Percentiles rank a stretch among this genome's conserved stretches.
These are phyloP conservation scores for Bombardia bombarda DNA, from an alignment of 495 filamentous ascomycete genomes.

Conservation along the genomic window DNA sequence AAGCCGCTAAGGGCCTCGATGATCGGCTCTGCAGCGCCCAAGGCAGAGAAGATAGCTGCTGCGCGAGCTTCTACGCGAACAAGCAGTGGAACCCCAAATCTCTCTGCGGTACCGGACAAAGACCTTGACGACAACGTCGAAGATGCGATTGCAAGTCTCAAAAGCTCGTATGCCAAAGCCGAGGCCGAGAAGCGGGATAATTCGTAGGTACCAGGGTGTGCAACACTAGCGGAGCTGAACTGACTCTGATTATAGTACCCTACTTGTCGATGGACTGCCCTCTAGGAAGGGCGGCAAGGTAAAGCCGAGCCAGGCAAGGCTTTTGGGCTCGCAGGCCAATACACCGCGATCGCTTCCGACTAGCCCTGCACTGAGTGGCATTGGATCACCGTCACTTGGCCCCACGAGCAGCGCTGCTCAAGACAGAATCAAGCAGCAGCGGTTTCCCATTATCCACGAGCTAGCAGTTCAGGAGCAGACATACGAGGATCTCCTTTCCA, in stretches of 20 bases:
- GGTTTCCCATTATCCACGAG: conserved; percentile 64
- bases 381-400: conserved; percentile 41
- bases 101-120: conserved; percentile 6
- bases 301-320: conserved; percentile 26
- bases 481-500: conserved; percentile 47
- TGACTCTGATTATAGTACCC: conserved; percentile 22
- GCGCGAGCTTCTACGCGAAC: conserved; percentile 4
- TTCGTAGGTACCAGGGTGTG: no score
- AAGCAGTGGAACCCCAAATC: conserved; percentile 2
- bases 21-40: no score
- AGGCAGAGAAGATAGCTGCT: conserved; percentile 2
- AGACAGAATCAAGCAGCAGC: conserved; percentile 43
- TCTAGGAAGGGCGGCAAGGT: conserved; percentile 21
- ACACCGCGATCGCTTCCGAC: conserved; percentile 52
- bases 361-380: conserved; percentile 51
- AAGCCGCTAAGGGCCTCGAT: conserved; percentile 15
- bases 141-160: conserved; percentile 27
- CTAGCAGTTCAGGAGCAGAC: conserved; percentile 56
- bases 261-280: conserved; percentile 24
- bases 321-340: conserved; percentile 36
- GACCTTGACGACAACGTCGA: conserved; percentile 16
- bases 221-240: no score
- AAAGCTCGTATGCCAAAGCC: conserved; percentile 28
- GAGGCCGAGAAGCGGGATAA: conserved; percentile 40
- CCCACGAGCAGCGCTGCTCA: conserved; percentile 47